These are phyloP conservation scores for Ustilago hordei DNA, from an alignment of 1,284 basidiomycete species.

Conservation along the genomic window DNA sequence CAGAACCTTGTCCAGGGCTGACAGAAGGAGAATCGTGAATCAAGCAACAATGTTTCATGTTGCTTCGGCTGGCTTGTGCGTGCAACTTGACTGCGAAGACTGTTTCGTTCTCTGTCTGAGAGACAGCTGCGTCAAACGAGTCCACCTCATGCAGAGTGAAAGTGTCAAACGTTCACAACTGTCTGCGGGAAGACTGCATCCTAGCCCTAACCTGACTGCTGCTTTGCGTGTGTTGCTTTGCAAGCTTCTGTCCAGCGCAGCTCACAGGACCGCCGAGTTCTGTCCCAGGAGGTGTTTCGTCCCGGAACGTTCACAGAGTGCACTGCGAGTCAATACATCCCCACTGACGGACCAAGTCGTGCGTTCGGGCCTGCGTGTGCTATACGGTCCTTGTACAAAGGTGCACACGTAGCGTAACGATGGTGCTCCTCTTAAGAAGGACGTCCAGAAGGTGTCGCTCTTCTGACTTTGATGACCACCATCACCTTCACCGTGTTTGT, in stretches of 20 bases:
- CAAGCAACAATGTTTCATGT: background rate
- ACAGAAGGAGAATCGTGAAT: background rate
- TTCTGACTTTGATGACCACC: constrained; percentile 11
- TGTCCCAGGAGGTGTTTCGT: background rate
- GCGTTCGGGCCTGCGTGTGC: background rate
- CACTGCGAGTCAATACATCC: background rate
- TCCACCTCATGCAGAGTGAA: constrained; percentile 11
- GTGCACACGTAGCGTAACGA: background rate
- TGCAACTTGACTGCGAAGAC: background rate
- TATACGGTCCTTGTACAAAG: background rate
- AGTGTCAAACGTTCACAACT: background rate
- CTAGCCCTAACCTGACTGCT: background rate
- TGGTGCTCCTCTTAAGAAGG: constrained; percentile 29
- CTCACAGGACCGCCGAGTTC: background rate
- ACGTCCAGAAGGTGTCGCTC: constrained; percentile 22
- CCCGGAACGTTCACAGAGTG: background rate
- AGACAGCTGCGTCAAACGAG: background rate
- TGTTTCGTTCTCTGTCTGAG: background rate
- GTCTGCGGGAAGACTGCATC: background rate
- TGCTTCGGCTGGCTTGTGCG: constrained; percentile 29
- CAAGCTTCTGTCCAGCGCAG: background rate
- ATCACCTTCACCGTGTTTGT: constrained; percentile 18
- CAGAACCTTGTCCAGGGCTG: background rate
- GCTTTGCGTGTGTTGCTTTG: background rate
- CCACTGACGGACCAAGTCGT: constrained; percentile 11